Conservation (phyloP, 768 basidiomycete genomes). For the Udeniomyces megalosporus region DNA sequence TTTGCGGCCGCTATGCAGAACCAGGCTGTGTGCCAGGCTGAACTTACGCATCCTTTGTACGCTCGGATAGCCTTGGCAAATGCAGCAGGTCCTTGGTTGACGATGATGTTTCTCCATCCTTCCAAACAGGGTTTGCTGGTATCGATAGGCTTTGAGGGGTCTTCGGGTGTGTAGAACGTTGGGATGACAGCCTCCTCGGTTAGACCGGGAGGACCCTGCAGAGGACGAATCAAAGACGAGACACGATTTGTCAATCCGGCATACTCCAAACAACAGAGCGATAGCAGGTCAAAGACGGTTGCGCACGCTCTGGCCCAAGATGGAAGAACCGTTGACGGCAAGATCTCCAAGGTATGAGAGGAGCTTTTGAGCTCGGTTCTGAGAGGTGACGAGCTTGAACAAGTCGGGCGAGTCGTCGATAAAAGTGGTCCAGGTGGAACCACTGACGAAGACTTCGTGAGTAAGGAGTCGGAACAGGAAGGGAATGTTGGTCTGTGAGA, state of each 20-base stretch:
- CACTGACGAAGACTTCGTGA: slow-evolving; percentile 85
- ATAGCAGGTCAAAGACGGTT: no score
- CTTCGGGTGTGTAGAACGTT: slow-evolving; percentile 56
- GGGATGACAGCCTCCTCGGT: slow-evolving; percentile 76
- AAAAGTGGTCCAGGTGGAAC: slow-evolving; percentile 99
- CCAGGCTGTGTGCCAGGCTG: no score
- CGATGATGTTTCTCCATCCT: slow-evolving; percentile 98
- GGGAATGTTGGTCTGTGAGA: slow-evolving; percentile 78
- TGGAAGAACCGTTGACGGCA: slow-evolving; percentile 92
- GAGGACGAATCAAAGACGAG: no score
- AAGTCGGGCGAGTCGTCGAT: slow-evolving; percentile 99
- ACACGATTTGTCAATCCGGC: no score
- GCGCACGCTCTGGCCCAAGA: slow-evolving; percentile 65
- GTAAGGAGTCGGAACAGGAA: slow-evolving; percentile 97
- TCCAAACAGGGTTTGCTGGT: slow-evolving; percentile 62
- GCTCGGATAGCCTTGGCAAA: slow-evolving; percentile 96
- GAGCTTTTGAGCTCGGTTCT: slow-evolving; percentile 95
- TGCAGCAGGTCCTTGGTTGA: slow-evolving; percentile 90
- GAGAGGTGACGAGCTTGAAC: slow-evolving; percentile 93
- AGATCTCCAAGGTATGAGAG: slow-evolving; percentile 93
- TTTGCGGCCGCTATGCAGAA: no score
- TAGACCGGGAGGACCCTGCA: slow-evolving; percentile 78
- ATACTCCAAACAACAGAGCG: no score
- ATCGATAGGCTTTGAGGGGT: slow-evolving; percentile 58
- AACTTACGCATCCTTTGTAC: slow-evolving; percentile 86